Conservation (phyloP, 805 yeast species). For the Ogataea trehaloabstinens region DNA sequence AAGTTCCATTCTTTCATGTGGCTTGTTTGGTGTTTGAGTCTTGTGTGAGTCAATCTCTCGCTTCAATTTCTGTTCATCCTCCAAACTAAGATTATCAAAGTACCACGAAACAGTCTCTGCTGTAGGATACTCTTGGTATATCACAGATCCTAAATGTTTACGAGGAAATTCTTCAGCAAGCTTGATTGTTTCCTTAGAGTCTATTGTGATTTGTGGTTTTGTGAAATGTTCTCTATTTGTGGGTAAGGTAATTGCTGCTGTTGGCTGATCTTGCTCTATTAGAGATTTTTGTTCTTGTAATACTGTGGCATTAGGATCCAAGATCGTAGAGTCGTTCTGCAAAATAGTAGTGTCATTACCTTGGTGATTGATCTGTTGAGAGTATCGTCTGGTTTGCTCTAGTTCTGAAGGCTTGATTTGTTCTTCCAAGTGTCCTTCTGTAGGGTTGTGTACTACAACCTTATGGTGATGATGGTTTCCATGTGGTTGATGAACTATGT, state of each 20-base stretch:
- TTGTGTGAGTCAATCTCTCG: slow-evolving; percentile 12
- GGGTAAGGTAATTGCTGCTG: background rate
- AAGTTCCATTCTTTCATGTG: slow-evolving; percentile 31
- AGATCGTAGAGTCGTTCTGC: slow-evolving; percentile 26
- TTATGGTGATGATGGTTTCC: slow-evolving; percentile 30
- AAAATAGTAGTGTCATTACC: slow-evolving; percentile 27
- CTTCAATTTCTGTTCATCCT: slow-evolving; percentile 16
- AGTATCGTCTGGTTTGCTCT: slow-evolving; percentile 1
- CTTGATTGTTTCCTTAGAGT: slow-evolving; percentile 39
- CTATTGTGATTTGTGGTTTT: slow-evolving; percentile 25
- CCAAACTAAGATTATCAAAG: slow-evolving; percentile 18
- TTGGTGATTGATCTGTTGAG: background rate
- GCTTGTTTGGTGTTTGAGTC: slow-evolving; percentile 12
- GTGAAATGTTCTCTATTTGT: slow-evolving; percentile 1
- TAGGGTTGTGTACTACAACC: slow-evolving; percentile 26
- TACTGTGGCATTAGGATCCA: slow-evolving; percentile 24
- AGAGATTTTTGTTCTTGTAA: slow-evolving; percentile 13
- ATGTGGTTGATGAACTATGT: slow-evolving; percentile 29
- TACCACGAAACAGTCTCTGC: slow-evolving; percentile 32
- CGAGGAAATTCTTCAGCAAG: slow-evolving; percentile 43
- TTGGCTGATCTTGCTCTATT: slow-evolving; percentile 2
- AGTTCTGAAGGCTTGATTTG: slow-evolving; percentile 1
- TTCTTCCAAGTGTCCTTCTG: slow-evolving; percentile 7
- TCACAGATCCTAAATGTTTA: slow-evolving; percentile 49
- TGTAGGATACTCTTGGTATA: slow-evolving; percentile 59